A percentile compares a stretch with the other conserved stretches of the same genome.
These are phyloP conservation scores for Hypomyces rosellus DNA, from an alignment of 2,329 filamentous ascomycete genomes.

Conservation along the genomic window DNA sequence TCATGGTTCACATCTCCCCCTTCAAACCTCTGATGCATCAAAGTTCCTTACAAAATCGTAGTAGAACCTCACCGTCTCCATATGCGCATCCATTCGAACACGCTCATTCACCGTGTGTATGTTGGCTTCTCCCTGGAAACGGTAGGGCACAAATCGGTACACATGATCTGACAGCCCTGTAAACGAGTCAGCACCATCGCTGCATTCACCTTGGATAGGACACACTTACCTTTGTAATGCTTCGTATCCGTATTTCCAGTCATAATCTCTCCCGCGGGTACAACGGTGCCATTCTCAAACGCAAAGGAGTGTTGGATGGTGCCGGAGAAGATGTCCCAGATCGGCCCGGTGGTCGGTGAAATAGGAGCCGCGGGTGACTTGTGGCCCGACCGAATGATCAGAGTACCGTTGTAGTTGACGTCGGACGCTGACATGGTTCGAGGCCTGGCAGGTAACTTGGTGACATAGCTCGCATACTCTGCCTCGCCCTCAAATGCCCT, in stretches of 20 bases:
- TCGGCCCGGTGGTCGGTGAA: constrained; percentile 42
- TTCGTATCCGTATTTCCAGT: constrained; percentile 38
- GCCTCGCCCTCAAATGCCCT: constrained; percentile 45
- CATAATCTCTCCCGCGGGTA: constrained; percentile 44
- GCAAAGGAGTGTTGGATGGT: constrained; percentile 40
- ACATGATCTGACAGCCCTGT: constrained; percentile 8
- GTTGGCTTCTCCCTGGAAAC: constrained; percentile 18
- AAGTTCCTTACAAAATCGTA: constrained; percentile 39
- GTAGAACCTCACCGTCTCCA: constrained; percentile 38
- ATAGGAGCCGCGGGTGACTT: constrained; percentile 49
- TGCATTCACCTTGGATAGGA: background rate
- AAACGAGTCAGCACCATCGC: constrained; percentile 27
- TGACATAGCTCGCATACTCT: constrained; percentile 19
- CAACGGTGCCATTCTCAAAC: constrained; percentile 43
- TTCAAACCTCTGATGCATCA: constrained; percentile 22
- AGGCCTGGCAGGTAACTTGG: background rate
- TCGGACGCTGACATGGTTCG: background rate
- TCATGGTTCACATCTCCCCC: background rate
- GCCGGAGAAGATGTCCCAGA: constrained; percentile 44
- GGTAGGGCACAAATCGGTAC: constrained; percentile 39
- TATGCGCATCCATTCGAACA: constrained; percentile 32
- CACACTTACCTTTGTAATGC: constrained; percentile 32
- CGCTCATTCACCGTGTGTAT: constrained; percentile 39
- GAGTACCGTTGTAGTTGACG: constrained; percentile 31
- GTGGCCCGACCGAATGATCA: constrained; percentile 28